Evolutionary conservation across 495 filamentous ascomycete genomes (phyloP).

Genomic region (Neurospora pannonica): DNA sequence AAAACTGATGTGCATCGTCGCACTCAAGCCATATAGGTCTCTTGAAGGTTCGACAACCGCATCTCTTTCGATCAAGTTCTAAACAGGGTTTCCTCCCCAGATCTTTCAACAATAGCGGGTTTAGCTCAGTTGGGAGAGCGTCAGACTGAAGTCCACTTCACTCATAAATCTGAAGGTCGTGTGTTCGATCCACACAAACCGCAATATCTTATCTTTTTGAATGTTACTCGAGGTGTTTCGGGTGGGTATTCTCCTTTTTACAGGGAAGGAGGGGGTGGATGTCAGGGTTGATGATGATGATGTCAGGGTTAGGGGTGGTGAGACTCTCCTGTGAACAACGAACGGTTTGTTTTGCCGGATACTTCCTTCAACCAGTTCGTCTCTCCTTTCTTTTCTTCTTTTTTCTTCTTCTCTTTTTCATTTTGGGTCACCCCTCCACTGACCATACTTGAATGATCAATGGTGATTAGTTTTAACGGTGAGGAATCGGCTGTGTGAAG

Average conservation of each 20-base stretch:
- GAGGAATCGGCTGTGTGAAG: background rate
- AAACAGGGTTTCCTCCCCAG: background rate
- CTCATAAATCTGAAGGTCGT: background rate
- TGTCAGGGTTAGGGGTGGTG: background rate
- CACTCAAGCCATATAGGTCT: background rate
- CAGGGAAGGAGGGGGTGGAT: background rate
- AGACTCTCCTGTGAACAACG: background rate
- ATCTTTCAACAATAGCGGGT: background rate
- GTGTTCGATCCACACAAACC: background rate
- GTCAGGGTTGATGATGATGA: background rate
- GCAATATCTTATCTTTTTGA: background rate
- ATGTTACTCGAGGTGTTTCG: background rate
- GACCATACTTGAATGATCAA: no score
- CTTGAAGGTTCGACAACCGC: background rate
- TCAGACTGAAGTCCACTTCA: background rate
- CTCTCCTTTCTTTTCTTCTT: background rate
- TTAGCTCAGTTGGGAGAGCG: background rate
- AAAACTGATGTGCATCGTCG: background rate
- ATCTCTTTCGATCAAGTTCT: background rate
- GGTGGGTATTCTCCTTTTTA: background rate
- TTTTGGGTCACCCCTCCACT: background rate
- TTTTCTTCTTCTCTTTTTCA: background rate
- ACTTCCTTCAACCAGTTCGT: constrained; percentile 3
- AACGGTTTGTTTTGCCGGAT: background rate
- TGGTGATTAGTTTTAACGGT: no score